Base-by-base conservation (phyloP, 179 eudicot genomes). In the Amaranthus tricolor region DNA sequence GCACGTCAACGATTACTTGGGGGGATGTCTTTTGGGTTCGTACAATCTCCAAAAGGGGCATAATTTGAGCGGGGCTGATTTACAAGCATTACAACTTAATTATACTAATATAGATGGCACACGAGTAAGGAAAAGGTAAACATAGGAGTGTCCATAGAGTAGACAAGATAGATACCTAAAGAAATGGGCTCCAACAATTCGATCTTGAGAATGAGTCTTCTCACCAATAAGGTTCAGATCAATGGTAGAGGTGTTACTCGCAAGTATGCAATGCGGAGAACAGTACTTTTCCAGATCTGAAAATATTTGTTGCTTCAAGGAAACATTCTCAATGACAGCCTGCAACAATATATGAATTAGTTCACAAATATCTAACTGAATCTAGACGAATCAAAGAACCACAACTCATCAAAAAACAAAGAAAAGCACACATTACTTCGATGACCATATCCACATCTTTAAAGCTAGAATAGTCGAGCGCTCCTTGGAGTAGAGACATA, bases 31-130 rank as follows among this genome's bases (percentile, higher is more conserved):
- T 92, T 65, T 87, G 80, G 43, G 97, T 95, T 40, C 96, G 96
- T 57, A 95, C 97, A 68, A 95, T 92, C 85, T 95, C 99, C 77
- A 95, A 73, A 77, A 95, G 99, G 19, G 96, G 99, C 99, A 92
- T 95, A 69, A 93, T 77, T 78, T 94, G 98, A 61, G 96, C 98
- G 45, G 98, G 97, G 72, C 98, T 94, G 88, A 82, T 82, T 21
- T n/a, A 77, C 50, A 72, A 72, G 24, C 65, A 79, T 70, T 72
- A 47, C 74, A 72, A 10, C 6, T 62, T 71, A 68, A 44, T n/a
- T 61, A 56, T 62, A 24, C 12, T 17, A 74, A 51, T 5, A 51
- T 5, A 50, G n/a, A 50, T 62, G 55, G 70, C 73, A 69, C 74
- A 51, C 49, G 17, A 67, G 0, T 45, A 16, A 59, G 47, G 51